Conservation (phyloP, 2,329 filamentous ascomycete genomes). For the Colletotrichum chrysophilum region DNA sequence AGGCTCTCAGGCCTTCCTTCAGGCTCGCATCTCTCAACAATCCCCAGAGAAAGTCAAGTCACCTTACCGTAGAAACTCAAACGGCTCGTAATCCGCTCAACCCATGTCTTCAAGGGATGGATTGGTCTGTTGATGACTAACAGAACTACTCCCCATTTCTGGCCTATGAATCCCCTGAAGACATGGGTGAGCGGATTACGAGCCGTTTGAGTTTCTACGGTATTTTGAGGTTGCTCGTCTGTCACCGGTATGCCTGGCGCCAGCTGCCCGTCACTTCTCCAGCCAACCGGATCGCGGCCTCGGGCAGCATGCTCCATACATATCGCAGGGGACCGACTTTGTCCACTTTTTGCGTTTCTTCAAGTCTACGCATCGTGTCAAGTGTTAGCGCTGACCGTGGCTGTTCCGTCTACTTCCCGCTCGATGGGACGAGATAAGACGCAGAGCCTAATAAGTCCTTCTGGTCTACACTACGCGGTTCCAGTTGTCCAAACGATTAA, state of each 20-base stretch:
- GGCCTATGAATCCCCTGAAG: no score
- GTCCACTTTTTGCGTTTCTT: conserved; percentile 16
- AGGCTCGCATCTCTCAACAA: not conserved
- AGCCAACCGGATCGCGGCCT: conserved; percentile 13
- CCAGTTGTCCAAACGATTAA: not conserved
- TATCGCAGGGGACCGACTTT: not conserved
- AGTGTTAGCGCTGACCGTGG: conserved; percentile 7
- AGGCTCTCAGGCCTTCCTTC: not conserved
- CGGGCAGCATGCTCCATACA: not conserved
- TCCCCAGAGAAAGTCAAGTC: not conserved
- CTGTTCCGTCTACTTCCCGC: not conserved
- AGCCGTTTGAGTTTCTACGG: no score
- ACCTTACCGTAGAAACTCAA: no score
- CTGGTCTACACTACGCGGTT: not conserved
- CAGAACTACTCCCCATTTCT: no score
- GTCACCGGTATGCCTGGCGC: conserved; percentile 4
- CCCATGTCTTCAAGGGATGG: no score
- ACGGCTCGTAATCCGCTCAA: no score
- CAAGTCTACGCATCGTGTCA: not conserved
- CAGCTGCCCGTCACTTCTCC: not conserved
- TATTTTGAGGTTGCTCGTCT: not conserved
- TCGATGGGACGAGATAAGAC: not conserved
- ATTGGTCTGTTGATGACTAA: no score
- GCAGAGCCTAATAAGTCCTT: not conserved
- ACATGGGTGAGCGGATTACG: no score